phyloP scores from a whole-genome alignment of 345 rosid genomes.

The Gossypium bickii region DNA sequence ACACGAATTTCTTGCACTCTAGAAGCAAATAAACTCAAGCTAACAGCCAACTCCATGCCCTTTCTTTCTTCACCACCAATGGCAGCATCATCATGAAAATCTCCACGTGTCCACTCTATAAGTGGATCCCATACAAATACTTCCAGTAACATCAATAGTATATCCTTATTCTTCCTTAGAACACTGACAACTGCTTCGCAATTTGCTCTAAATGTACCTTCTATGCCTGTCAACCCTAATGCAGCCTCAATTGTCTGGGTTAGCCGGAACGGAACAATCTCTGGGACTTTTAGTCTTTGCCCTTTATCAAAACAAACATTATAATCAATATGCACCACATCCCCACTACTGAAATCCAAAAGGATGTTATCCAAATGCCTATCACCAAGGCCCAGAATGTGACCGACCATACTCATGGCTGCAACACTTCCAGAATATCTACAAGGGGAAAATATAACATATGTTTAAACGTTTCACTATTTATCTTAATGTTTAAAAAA shows the following conservation, averaged over 20 bases:
- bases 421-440: conserved; percentile 93
- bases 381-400: conserved; percentile 87
- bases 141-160: conserved; percentile 76
- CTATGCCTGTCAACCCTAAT: conserved; percentile 80
- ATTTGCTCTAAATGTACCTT: conserved; percentile 73
- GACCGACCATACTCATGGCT: conserved; percentile 96
- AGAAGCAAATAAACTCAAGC: conserved; percentile 94
- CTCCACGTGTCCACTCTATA: conserved; percentile 94
- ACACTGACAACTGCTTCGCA: conserved; percentile 81
- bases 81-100: conserved; percentile 94
- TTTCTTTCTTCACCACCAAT: conserved; percentile 97
- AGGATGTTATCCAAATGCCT: conserved; percentile 95
- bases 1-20: conserved; percentile 94
- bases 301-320: conserved; percentile 97
- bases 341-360: conserved; percentile 85
- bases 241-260: conserved; percentile 86
- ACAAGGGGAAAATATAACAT: conserved; percentile 24
- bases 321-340: conserved; percentile 89
- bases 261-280: conserved; percentile 90
- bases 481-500: not conserved
- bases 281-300: conserved; percentile 80
- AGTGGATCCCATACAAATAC: conserved; percentile 97
- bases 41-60: conserved; percentile 95
- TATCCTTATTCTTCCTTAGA: conserved; percentile 77
- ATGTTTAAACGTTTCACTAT: not conserved